A percentile compares a stretch with the other conserved stretches of the same genome.
Conservation (phyloP, 805 yeast genomes). For the Candida succiphila region DNA sequence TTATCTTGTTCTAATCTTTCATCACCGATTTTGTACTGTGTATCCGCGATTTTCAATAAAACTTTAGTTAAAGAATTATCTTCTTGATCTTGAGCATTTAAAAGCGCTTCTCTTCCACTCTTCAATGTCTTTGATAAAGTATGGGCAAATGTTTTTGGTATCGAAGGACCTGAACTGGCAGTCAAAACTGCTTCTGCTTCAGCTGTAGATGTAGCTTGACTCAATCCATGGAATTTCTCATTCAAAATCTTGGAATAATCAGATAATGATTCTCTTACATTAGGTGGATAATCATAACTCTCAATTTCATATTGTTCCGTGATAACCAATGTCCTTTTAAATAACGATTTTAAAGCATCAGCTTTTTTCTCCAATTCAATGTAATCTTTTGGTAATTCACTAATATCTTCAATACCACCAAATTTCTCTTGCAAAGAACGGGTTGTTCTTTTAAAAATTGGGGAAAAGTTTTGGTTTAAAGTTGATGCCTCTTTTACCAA, state of each 20-base stretch:
- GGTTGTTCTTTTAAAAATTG: slow-evolving; percentile 50
- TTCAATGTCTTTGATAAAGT: slow-evolving; percentile 51
- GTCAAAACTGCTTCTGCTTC: slow-evolving; percentile 52
- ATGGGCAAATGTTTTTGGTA: slow-evolving; percentile 68
- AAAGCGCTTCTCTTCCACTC: slow-evolving; percentile 37
- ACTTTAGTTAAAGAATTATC: slow-evolving; percentile 41
- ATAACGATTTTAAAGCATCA: slow-evolving; percentile 52
- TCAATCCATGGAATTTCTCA: slow-evolving; percentile 47
- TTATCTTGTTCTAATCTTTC: slow-evolving; percentile 66
- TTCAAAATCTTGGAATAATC: slow-evolving; percentile 51
- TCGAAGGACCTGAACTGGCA: slow-evolving; percentile 20
- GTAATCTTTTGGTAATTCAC: slow-evolving; percentile 70
- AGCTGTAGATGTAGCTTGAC: slow-evolving; percentile 54
- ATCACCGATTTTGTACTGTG: slow-evolving; percentile 54
- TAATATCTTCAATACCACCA: slow-evolving; percentile 55
- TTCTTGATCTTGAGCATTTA: slow-evolving; percentile 16
- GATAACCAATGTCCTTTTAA: slow-evolving; percentile 39
- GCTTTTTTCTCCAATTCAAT: slow-evolving; percentile 55
- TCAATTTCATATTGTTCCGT: slow-evolving; percentile 62
- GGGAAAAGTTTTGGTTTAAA: slow-evolving; percentile 30
- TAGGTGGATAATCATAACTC: slow-evolving; percentile 79
- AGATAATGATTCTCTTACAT: slow-evolving; percentile 52
- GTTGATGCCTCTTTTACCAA: slow-evolving; percentile 24
- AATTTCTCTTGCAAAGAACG: slow-evolving; percentile 53
- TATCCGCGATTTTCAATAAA: slow-evolving; percentile 42